Percentiles rank a stretch among this genome's conserved stretches.
phyloP scores from a whole-genome alignment of 768 basidiomycete species.

The Auricularia sp. region DNA sequence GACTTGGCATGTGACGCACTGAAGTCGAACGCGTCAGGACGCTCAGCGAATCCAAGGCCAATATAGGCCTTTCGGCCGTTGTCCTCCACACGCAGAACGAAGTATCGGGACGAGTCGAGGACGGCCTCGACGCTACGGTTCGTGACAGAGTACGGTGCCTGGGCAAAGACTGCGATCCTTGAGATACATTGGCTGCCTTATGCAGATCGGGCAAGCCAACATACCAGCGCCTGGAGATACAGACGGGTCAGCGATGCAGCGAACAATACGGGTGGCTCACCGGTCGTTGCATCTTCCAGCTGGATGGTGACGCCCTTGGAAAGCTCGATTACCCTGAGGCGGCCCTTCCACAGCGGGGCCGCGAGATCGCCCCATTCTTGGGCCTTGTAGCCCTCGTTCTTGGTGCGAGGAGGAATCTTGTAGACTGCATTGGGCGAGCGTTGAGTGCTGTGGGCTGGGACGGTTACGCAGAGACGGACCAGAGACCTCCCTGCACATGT shows the following conservation, averaged over 20 bases:
- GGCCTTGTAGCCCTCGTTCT: constrained; percentile 83
- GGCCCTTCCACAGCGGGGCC: constrained; percentile 82
- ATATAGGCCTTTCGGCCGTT: constrained; percentile 80
- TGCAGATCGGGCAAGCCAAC: constrained; percentile 18
- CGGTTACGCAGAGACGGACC: constrained; percentile 34
- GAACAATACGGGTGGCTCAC: constrained; percentile 32
- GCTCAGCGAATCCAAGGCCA: constrained; percentile 85
- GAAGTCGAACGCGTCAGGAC: constrained; percentile 28
- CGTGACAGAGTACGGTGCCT: constrained; percentile 65
- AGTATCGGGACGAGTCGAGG: constrained; percentile 89
- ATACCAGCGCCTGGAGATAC: constrained; percentile 51
- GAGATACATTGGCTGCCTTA: constrained; percentile 8
- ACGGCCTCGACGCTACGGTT: constrained; percentile 90
- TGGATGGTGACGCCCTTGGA: constrained; percentile 55
- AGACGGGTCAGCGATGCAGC: not conserved
- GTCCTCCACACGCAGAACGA: constrained; percentile 86
- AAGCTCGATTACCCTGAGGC: constrained; percentile 75
- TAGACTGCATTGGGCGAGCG: constrained; percentile 44
- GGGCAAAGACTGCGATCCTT: constrained; percentile 63
- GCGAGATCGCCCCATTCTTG: constrained; percentile 87
- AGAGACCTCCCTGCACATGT: constrained; percentile 84
- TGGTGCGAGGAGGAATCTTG: constrained; percentile 80
- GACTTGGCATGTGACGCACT: not conserved
- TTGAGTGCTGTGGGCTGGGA: not conserved
- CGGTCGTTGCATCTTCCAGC: constrained; percentile 72